Percentiles rank a stretch among this genome's conserved stretches.
Evolutionary conservation across 352 stramenopile species (phyloP).

Genomic region (Pythium coloratum): DNA sequence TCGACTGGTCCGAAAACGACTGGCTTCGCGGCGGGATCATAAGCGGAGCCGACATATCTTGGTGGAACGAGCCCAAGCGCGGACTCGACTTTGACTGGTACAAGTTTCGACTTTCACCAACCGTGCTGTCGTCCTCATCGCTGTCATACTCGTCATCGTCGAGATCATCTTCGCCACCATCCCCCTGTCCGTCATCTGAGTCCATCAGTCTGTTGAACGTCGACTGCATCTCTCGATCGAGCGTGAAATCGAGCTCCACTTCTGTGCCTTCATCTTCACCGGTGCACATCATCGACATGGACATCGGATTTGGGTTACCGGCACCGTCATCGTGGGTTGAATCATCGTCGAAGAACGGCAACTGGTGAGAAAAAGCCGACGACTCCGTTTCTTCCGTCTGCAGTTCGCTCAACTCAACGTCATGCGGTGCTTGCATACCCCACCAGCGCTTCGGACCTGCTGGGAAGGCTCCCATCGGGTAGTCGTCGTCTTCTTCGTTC

Average conservation of each 20-base stretch:
- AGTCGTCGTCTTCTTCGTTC: conserved; percentile 41
- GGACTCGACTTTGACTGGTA: conserved; percentile 2
- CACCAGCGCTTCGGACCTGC: conserved; percentile 77
- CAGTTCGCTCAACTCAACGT: conserved; percentile 74
- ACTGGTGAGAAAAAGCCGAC: conserved; percentile 54
- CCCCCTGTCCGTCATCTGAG: conserved; percentile 34
- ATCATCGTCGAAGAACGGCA: conserved; percentile 52
- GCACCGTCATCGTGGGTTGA: conserved; percentile 26
- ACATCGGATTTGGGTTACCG: conserved; percentile 51
- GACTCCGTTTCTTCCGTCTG: conserved; percentile 77
- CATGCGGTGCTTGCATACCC: conserved; percentile 49
- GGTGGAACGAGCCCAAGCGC: conserved; percentile 2
- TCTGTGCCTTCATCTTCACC: conserved; percentile 73
- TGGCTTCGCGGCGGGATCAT: conserved; percentile 42
- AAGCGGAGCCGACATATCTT: conserved; percentile 45
- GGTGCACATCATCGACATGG: conserved; percentile 80
- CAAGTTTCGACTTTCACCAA: background rate
- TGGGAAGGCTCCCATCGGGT: conserved; percentile 51
- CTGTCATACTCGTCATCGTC: conserved; percentile 28
- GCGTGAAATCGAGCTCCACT: conserved; percentile 79
- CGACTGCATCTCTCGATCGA: conserved; percentile 73
- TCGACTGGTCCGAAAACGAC: conserved; percentile 53
- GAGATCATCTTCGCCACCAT: conserved; percentile 37
- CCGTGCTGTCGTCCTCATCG: background rate
- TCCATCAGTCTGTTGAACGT: conserved; percentile 76